phyloP scores from a whole-genome alignment of 768 basidiomycete species.

The Fibroporia radiculosa region DNA sequence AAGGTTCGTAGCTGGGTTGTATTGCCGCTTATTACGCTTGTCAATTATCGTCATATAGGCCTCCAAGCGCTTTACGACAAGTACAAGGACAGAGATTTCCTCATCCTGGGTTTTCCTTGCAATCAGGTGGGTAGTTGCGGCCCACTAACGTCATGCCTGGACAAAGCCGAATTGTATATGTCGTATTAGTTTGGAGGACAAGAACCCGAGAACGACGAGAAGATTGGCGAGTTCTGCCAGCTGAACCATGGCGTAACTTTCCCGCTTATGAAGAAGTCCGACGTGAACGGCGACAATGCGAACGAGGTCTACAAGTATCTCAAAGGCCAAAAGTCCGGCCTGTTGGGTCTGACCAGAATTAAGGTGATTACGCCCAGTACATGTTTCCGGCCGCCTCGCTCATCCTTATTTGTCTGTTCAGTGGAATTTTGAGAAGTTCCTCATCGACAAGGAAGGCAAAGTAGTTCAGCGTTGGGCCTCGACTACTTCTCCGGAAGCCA shows the following conservation, averaged over 20 bases:
- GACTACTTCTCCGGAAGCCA: constrained; percentile 58
- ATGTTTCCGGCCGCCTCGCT: neutral
- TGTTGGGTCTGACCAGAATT: constrained; percentile 65
- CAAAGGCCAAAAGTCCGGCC: constrained; percentile 69
- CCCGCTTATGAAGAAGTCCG: constrained; percentile 87
- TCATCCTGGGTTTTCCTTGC: constrained; percentile 87
- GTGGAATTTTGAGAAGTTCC: constrained; percentile 94
- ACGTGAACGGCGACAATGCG: constrained; percentile 82
- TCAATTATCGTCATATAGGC: constrained; percentile 30
- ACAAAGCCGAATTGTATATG: neutral
- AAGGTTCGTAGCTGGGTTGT: constrained; percentile 31
- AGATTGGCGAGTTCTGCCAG: constrained; percentile 66
- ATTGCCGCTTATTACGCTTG: neutral
- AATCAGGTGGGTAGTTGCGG: constrained; percentile 51
- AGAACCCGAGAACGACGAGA: constrained; percentile 77
- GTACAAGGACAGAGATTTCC: constrained; percentile 67
- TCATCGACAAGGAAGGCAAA: constrained; percentile 70
- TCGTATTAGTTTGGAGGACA: constrained; percentile 69
- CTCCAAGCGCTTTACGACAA: constrained; percentile 77
- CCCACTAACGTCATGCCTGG: neutral
- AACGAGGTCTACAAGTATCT: constrained; percentile 84
- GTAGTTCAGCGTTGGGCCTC: constrained; percentile 74
- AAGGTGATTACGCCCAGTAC: constrained; percentile 41
- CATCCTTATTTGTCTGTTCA: constrained; percentile 17
- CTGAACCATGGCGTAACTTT: constrained; percentile 86